Evolutionary conservation across 2,329 filamentous ascomycete genomes (phyloP), one percentile per base, ranked within the genome.

Genomic region (Whalleya microplaca): DNA sequence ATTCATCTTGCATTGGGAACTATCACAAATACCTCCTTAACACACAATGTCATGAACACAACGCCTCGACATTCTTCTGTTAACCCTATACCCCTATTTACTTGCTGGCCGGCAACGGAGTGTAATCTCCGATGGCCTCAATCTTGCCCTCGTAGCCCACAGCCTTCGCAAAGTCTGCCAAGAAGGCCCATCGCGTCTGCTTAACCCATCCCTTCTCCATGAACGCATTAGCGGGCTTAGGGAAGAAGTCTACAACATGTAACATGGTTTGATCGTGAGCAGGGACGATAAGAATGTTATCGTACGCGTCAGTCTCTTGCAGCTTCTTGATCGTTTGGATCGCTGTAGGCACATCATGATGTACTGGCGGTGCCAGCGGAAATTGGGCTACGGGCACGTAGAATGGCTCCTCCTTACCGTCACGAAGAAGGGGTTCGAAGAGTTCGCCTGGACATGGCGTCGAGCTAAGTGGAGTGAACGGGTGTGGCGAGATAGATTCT

Each of bases 221-320:
- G 68, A 80, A 84, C 5, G 71, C 72, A 61, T 83, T 79, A 10
- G 76, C 75, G n/a, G 63, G 71, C 48, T 74, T 71, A 0, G 82
- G 81, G 61, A 81, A 85, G 55, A 83, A 77, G 6, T 80, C 77
- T 1, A 80, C 66, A 2, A 79, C 69, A 21, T 72, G 69, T 32
- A 76, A 49, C 23, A 68, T 37, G 29, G 56, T 48, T 9, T 55
- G 51, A 14, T 66, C 62, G 41, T 67, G 67, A n/a, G 65, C 64
- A 6, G 58, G 41, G 1, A 66, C 53, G 18, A 66, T 27, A 0
- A 66, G 42, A 21, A 68, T 55, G 37, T 68, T 65, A 7, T 61
- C 57, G 19, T 67, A 56, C 9, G 64, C 67, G 45, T 68, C 66
- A 9, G 54, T 16, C 29, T 63, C 58, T 32, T 67, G 64, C 10